A percentile compares a stretch with the other conserved stretches of the same genome.
phyloP scores from a whole-genome alignment of 2,329 filamentous ascomycete genomes.

The Verruconis gallopava region DNA sequence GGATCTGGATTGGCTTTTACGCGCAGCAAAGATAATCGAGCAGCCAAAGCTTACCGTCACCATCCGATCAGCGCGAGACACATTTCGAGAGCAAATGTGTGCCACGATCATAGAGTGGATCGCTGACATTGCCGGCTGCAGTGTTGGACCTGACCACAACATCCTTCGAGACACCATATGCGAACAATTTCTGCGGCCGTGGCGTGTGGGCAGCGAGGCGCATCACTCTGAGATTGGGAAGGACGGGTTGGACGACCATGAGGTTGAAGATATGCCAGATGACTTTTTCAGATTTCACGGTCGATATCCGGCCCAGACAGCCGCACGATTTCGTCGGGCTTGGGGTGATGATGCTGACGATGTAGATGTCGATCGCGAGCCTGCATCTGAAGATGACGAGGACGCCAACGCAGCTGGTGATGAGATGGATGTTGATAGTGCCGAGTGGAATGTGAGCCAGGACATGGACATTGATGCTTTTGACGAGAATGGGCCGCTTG shows the following conservation, averaged over 20 bases:
- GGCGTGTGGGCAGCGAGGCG: constrained; percentile 74
- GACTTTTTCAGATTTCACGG: constrained; percentile 15
- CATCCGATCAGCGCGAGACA: constrained; percentile 83
- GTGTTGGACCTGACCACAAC: constrained; percentile 64
- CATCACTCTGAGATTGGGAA: constrained; percentile 66
- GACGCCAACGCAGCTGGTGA: constrained; percentile 18
- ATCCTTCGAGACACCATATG: constrained; percentile 74
- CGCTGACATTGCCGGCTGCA: constrained; percentile 80
- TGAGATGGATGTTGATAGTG: background rate
- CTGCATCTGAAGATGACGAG: constrained; percentile 27
- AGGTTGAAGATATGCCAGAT: constrained; percentile 39
- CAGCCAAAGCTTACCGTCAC: constrained; percentile 94
- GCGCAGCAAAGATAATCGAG: constrained; percentile 76
- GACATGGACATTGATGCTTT: constrained; percentile 32
- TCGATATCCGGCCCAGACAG: constrained; percentile 1
- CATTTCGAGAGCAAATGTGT: constrained; percentile 96
- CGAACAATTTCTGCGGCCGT: constrained; percentile 78
- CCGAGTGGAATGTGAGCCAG: constrained; percentile 31
- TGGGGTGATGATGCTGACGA: constrained; percentile 29
- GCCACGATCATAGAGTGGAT: constrained; percentile 97
- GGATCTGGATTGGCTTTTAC: constrained; percentile 59
- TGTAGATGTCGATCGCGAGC: constrained; percentile 23
- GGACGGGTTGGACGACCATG: constrained; percentile 72
- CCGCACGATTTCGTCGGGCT: constrained; percentile 22
- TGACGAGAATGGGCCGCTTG: constrained; percentile 51